Evolutionary conservation across 208 protist genomes (phyloP), one percentile per base, ranked within the genome.

Genomic region (Leishmania braziliensis): DNA sequence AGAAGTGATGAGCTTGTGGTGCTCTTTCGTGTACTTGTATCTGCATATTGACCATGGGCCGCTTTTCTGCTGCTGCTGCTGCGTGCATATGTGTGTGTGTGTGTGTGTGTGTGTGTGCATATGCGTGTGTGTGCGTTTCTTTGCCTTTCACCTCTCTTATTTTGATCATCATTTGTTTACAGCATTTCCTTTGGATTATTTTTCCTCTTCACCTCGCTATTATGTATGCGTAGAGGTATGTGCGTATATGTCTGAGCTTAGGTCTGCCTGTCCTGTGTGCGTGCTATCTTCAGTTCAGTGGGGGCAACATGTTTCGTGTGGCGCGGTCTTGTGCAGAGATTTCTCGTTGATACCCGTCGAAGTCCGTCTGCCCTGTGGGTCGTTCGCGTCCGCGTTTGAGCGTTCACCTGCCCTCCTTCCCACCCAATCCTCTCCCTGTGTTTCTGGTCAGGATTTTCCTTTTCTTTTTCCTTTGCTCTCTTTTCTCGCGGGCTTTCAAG

Each of bases 161-260:
- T 70, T 36, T 20, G 8, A 26, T 33, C 58, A 14, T 33, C 58
- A 58, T 58, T n/a, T 63, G 56, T 62, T 16, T 26, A 26, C 56
- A 62, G 56, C 56, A 20, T 18, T 68, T 29, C 9, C 6, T 68
- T 46, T 46, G 43, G 43, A 46, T 46, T 46, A 46, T 46, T 46
- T 46, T 46, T 46, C 43, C 43, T 46, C 43, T 46, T 46, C 43
- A 46, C 43, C 43, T 63, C 29, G 62, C 14, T 12, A 68, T 68
- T 75, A 18, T 75, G 70, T 75, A 51, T 75, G 70, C 58, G 46
- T 60, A 33, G 43, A 56, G 12, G 48, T 54, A 33, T 75, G 48
- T 75, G 70, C 29, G 70, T 58, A 36, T 58, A 29, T 36, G 70
- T 75, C 9, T 58, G n/a, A 14, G 63, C 36, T 16, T 71, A 43